phyloP scores from a whole-genome alignment of 2,329 filamentous ascomycete genomes.

The Fusarium chuoi region DNA sequence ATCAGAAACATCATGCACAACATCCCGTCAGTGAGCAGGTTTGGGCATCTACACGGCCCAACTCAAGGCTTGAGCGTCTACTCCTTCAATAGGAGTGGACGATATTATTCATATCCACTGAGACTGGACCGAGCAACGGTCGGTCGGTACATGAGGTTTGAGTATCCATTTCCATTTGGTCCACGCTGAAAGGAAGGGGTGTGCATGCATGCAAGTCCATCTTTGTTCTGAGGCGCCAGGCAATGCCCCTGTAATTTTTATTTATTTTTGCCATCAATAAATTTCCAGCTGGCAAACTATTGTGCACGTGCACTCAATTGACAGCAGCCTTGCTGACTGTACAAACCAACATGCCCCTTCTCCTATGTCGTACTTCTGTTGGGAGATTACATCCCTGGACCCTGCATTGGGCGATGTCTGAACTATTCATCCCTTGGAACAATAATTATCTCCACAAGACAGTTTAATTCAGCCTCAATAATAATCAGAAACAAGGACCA shows the following conservation, averaged over 20 bases:
- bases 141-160: conserved; percentile 25
- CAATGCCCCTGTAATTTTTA: conserved; percentile 19
- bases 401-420: conserved; percentile 38
- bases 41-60: conserved; percentile 39
- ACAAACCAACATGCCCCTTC: conserved; percentile 28
- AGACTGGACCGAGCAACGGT: conserved; percentile 21
- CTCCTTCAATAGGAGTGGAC: conserved; percentile 15
- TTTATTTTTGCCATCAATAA: conserved; percentile 13
- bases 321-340: conserved; percentile 10
- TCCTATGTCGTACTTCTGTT: conserved; percentile 44
- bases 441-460: conserved; percentile 27
- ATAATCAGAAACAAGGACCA: conserved; percentile 4
- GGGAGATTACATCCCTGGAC: conserved; percentile 41
- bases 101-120: conserved; percentile 24
- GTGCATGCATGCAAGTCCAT: not conserved
- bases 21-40: conserved; percentile 40
- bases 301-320: conserved; percentile 31
- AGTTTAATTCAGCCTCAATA: conserved; percentile 31
- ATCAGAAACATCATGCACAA: conserved; percentile 36
- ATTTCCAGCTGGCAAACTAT: not conserved
- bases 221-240: conserved; percentile 3
- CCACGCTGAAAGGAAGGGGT: conserved; percentile 19
- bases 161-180: conserved; percentile 17
- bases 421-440: conserved; percentile 28
- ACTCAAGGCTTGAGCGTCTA: conserved; percentile 34